Conservation (phyloP, 345 rosid genomes). For the Citrus unshiu region DNA sequence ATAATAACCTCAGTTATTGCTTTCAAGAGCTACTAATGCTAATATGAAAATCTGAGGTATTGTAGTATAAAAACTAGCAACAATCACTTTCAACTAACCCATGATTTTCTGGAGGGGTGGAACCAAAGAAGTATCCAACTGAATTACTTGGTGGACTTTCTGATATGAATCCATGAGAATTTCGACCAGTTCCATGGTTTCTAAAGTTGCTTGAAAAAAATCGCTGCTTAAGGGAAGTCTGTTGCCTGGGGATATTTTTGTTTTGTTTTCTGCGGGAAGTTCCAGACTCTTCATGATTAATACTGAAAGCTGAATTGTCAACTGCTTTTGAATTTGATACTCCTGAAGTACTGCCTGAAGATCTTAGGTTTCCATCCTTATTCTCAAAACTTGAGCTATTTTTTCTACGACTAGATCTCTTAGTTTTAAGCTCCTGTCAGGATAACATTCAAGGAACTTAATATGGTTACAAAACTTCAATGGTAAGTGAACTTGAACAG, state of each 20-base stretch:
- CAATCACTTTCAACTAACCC: constrained; percentile 55
- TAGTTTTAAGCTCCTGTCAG: constrained; percentile 74
- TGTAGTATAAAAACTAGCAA: not conserved
- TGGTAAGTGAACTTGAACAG: not conserved
- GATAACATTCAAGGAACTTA: constrained; percentile 12
- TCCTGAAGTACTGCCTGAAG: constrained; percentile 35
- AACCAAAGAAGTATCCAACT: constrained; percentile 91
- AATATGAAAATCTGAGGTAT: not conserved
- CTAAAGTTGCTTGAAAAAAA: constrained; percentile 79
- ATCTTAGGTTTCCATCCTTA: constrained; percentile 53
- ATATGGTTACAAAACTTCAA: not conserved
- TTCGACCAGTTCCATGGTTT: constrained; percentile 57
- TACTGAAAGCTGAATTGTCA: constrained; percentile 42
- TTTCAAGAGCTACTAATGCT: not conserved
- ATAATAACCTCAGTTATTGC: not conserved
- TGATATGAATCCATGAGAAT: constrained; percentile 51
- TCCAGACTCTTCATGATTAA: constrained; percentile 60
- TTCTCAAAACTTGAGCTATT: constrained; percentile 44
- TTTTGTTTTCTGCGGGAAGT: constrained; percentile 55
- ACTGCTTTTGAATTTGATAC: constrained; percentile 39
- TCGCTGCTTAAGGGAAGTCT: constrained; percentile 57
- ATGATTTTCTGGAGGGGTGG: constrained; percentile 89
- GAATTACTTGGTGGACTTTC: constrained; percentile 98
- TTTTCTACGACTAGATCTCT: constrained; percentile 49
- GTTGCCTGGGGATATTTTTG: constrained; percentile 61